These are phyloP conservation scores for Malassezia psittaci DNA, from an alignment of 1,284 basidiomycete genomes.

Conservation along the genomic window DNA sequence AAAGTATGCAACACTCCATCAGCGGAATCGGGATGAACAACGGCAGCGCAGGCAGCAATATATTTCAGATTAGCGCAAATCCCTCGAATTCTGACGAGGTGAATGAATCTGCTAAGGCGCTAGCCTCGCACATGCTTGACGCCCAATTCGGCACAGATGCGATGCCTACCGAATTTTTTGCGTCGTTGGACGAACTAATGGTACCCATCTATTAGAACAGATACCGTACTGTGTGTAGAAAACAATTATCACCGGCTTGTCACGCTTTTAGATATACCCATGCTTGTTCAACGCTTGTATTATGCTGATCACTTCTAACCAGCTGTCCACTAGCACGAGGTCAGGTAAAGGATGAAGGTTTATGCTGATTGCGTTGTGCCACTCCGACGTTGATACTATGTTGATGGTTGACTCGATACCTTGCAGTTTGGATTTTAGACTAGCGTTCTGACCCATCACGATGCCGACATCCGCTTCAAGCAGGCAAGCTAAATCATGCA, in stretches of 20 bases:
- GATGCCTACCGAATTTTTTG: slow-evolving; percentile 9
- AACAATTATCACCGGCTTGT: background rate
- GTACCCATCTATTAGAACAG: slow-evolving; percentile 11
- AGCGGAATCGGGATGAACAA: slow-evolving; percentile 9
- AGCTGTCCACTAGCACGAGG: background rate
- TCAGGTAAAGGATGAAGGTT: no score
- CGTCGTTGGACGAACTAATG: slow-evolving; percentile 17
- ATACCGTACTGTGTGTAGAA: no score
- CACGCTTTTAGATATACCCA: no score
- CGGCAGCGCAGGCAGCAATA: slow-evolving; percentile 1
- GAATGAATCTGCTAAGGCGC: slow-evolving; percentile 6
- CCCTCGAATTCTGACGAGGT: slow-evolving; percentile 4
- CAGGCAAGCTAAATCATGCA: slow-evolving; percentile 35
- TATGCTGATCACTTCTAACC: slow-evolving; percentile 8
- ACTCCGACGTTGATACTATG: background rate
- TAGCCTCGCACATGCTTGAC: slow-evolving; percentile 11
- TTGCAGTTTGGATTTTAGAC: background rate
- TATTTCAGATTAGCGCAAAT: slow-evolving; percentile 9
- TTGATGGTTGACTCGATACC: no score
- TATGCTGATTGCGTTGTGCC: background rate
- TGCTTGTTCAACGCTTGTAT: background rate
- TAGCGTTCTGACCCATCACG: slow-evolving; percentile 22
- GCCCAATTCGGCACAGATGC: slow-evolving; percentile 1
- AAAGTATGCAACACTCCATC: background rate
- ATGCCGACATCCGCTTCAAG: slow-evolving; percentile 32